Base-by-base conservation (phyloP, 2,329 filamentous ascomycete species). In the Fusarium veterinarium region DNA sequence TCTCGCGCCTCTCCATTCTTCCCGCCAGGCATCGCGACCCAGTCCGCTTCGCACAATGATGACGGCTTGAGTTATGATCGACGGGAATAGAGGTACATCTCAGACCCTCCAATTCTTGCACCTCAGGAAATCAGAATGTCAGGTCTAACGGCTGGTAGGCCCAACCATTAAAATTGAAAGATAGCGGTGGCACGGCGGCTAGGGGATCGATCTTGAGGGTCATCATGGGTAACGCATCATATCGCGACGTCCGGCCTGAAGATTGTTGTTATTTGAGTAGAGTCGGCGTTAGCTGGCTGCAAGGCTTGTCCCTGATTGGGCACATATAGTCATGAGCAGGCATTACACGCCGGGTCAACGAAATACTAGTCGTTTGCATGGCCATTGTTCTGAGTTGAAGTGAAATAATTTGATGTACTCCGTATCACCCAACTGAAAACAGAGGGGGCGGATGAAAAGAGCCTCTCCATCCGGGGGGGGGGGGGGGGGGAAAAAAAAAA, bases 31-130 rank as follows among this genome's bases (percentile, higher is more conserved):
- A 82, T 86, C 85, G 80, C 88, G 86, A 81, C 90, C 89, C 77
- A 91, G 90, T 85, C 90, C 90, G 84, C 89, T 92, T 85, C 90
- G 89, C 84, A 88, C 87, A 84, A 87, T 90, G 84, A 91, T 88
- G 89, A 90, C 85, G 87, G 85, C 86, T 82, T 90, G 85, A 88
- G 86, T 80, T 80, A 79, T 73, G 73, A 81, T 75, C 67, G 74
- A 71, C 66, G 75, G 71, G 76, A 76, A 73, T 74, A 72, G 70
- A 79, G 78, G 80, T 81, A 76, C 65, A 79, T 48, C 35, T 19
- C 37, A 58, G 38, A n/a, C 35, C 58, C 49, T 63, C 51, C 55
- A 55, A 42, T 67, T 52, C 49, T 66, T 64, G 48, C 59, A 63
- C 61, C 55, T 68, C 64, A 61, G 51, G 49, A 67, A 58, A 69